Evolutionary conservation across 2,329 filamentous ascomycete species (phyloP).

Genomic region (Monosporascus cannonballus): DNA sequence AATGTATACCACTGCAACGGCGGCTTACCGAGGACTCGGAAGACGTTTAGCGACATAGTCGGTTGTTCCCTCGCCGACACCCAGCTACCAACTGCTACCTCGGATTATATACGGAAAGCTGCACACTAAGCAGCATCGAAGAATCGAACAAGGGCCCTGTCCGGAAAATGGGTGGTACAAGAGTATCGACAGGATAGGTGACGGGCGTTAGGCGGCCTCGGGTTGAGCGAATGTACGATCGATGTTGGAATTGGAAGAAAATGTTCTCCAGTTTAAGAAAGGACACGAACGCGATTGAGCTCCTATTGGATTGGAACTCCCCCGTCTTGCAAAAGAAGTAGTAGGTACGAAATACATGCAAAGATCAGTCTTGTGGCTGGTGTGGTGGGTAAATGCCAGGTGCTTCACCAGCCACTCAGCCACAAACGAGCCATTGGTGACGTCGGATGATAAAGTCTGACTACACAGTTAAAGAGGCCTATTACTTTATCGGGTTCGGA

Average conservation of each 20-base stretch:
- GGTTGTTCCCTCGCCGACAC: not conserved
- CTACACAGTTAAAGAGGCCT: not conserved
- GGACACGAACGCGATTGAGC: constrained; percentile 39
- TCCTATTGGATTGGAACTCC: constrained; percentile 26
- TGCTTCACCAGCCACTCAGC: not conserved
- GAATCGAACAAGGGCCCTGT: not conserved
- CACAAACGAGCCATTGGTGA: not conserved
- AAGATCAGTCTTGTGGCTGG: constrained; percentile 9
- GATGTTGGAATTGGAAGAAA: not conserved
- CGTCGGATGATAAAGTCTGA: too few relatives aligned
- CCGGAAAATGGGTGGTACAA: too few relatives aligned
- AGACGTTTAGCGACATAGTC: constrained; percentile 50
- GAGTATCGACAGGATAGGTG: too few relatives aligned
- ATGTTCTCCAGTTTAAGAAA: constrained; percentile 12
- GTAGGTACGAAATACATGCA: too few relatives aligned
- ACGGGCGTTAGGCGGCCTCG: too few relatives aligned
- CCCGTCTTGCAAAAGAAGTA: constrained; percentile 6
- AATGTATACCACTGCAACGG: not conserved
- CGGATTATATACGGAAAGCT: not conserved
- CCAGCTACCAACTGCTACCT: constrained; percentile 13
- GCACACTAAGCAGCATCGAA: not conserved
- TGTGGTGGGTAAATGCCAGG: not conserved
- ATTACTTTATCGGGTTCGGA: not conserved
- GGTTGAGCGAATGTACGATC: too few relatives aligned
- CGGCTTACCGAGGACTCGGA: constrained; percentile 48